phyloP scores from a whole-genome alignment of 768 basidiomycete genomes.

The Hericium alpestre region DNA sequence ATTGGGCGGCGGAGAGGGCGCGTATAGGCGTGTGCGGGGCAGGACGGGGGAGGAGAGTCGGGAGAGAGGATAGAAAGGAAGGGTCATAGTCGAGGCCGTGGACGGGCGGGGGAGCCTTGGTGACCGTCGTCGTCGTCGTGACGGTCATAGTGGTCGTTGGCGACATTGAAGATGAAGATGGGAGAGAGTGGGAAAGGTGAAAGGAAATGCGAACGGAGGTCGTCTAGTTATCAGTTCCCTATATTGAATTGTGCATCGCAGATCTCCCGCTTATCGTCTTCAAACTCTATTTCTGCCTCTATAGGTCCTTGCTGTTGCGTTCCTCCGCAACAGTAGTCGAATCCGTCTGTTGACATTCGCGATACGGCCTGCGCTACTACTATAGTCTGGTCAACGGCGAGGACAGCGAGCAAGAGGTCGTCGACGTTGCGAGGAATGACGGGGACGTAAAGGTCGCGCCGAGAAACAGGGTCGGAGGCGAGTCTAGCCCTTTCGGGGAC shows the following conservation, averaged over 20 bases:
- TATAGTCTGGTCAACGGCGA: too few relatives aligned
- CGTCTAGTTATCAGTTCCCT: neutral
- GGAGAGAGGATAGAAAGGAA: slow-evolving; percentile 17
- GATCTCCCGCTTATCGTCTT: neutral
- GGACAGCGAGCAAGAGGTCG: too few relatives aligned
- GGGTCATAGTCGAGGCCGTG: slow-evolving; percentile 17
- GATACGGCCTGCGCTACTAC: too few relatives aligned
- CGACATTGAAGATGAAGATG: neutral
- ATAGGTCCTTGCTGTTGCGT: too few relatives aligned
- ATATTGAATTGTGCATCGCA: neutral
- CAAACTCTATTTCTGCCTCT: neutral
- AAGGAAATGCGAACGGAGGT: neutral
- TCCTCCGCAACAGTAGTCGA: too few relatives aligned
- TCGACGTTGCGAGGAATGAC: too few relatives aligned
- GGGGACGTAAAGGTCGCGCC: too few relatives aligned
- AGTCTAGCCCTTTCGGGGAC: too few relatives aligned
- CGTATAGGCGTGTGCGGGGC: slow-evolving; percentile 30
- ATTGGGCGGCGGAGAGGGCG: slow-evolving; percentile 34
- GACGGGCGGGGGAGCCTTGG: neutral
- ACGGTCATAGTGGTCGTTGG: neutral
- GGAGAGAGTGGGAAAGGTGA: neutral
- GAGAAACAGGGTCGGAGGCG: too few relatives aligned
- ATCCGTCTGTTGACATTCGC: too few relatives aligned
- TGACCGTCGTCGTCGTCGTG: neutral
- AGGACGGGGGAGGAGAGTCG: slow-evolving; percentile 24